Percentiles rank a stretch among this genome's conserved stretches.
Evolutionary conservation across 495 filamentous ascomycete species (phyloP).

Genomic region (Podospora pseudoanserina): DNA sequence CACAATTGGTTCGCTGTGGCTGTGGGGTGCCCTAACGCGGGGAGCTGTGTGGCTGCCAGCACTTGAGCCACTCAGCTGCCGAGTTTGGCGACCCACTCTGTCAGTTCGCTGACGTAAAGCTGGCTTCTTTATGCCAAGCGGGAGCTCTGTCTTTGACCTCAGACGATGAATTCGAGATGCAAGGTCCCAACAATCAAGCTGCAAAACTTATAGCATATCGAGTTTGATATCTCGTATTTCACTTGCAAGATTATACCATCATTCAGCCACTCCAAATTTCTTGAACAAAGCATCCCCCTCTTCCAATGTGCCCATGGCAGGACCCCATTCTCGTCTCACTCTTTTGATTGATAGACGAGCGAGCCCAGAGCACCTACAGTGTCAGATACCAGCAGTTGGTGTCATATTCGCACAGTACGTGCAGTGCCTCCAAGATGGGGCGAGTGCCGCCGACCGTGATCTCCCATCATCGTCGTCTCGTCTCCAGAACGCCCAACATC

Average conservation of each 20-base stretch:
- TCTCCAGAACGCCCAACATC: constrained; percentile 11
- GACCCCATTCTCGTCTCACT: neutral
- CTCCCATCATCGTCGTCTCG: constrained; percentile 9
- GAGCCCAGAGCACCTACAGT: neutral
- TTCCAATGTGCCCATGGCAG: neutral
- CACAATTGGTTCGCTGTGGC: constrained; percentile 27
- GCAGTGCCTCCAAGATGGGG: neutral
- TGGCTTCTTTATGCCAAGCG: neutral
- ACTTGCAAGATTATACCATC: neutral
- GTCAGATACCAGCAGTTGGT: neutral
- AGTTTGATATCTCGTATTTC: neutral
- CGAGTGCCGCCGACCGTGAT: constrained; percentile 7
- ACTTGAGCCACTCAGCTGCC: constrained; percentile 1
- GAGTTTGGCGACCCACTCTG: neutral
- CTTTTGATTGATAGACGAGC: neutral
- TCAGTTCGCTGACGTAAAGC: constrained; percentile 13
- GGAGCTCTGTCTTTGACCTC: neutral
- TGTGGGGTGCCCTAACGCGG: constrained; percentile 34
- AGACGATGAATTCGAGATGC: neutral
- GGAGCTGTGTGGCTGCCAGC: constrained; percentile 20
- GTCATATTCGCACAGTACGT: constrained; percentile 21
- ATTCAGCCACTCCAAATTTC: no score
- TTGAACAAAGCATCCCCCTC: neutral
- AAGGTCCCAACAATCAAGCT: neutral
- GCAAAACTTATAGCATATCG: neutral